Percentiles rank a stretch among this genome's conserved stretches.
These are phyloP conservation scores for Fraxinus quadrangulata DNA, from an alignment of 257 asterid genomes.

Conservation along the genomic window DNA sequence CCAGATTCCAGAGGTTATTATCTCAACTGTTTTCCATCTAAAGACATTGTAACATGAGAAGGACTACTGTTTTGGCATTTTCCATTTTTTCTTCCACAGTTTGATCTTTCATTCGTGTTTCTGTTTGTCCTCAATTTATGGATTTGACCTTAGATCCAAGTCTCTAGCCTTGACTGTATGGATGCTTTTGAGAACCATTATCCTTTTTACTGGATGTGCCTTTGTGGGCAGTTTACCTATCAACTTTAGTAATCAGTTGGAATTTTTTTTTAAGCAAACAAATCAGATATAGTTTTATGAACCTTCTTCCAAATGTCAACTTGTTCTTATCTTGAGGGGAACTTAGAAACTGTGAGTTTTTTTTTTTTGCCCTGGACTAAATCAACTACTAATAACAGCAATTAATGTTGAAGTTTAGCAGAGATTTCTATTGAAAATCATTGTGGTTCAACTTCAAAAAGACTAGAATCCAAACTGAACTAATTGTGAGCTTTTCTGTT, in stretches of 20 bases:
- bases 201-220: background rate
- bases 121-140: background rate
- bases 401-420: background rate
- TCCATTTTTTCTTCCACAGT: too few relatives aligned
- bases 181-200: background rate
- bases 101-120: background rate
- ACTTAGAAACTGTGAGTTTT: background rate
- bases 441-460: background rate
- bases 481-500: background rate
- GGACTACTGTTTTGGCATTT: too few relatives aligned
- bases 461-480: background rate
- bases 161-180: background rate
- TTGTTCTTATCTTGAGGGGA: background rate
- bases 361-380: background rate
- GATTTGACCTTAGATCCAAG: background rate
- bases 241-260: background rate
- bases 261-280: too few relatives aligned
- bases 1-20: conserved; percentile 73
- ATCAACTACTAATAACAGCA: background rate
- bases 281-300: background rate
- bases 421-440: background rate
- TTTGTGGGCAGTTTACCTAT: background rate
- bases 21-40: background rate
- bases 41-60: conserved; percentile 1
- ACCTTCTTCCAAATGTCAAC: background rate